Evolutionary conservation across 768 basidiomycete genomes (phyloP).

Genomic region (Filobasidium floriforme): DNA sequence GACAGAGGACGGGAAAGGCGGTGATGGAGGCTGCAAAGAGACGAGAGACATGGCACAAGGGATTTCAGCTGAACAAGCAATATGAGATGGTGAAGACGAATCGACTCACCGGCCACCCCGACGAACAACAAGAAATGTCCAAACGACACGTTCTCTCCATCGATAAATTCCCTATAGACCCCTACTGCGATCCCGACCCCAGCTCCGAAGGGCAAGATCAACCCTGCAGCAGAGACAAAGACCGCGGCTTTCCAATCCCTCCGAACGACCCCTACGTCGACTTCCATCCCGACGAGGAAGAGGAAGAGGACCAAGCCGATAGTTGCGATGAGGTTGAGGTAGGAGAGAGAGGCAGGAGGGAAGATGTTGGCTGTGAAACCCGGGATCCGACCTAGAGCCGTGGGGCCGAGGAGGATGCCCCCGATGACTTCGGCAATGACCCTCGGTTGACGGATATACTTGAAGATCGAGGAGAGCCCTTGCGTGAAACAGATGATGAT

Average conservation of each 20-base stretch:
- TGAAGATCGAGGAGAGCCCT: slow-evolving; percentile 58
- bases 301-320: slow-evolving; percentile 55
- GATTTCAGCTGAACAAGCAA: background rate
- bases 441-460: slow-evolving; percentile 72
- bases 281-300: slow-evolving; percentile 77
- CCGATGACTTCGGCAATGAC: slow-evolving; percentile 90
- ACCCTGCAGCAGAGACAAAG: slow-evolving; percentile 59
- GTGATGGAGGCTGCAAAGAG: slow-evolving; percentile 57
- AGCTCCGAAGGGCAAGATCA: slow-evolving; percentile 69
- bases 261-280: slow-evolving; percentile 63
- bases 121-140: slow-evolving; percentile 79
- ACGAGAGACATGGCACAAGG: background rate
- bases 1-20: slow-evolving; percentile 55
- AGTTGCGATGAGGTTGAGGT: slow-evolving; percentile 65
- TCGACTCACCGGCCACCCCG: slow-evolving; percentile 50
- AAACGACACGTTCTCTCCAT: slow-evolving; percentile 54
- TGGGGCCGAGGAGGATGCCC: slow-evolving; percentile 72
- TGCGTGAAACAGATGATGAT: slow-evolving; percentile 77
- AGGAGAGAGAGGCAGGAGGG: slow-evolving; percentile 57
- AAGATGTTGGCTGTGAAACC: slow-evolving; percentile 75
- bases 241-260: slow-evolving; percentile 57
- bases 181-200: slow-evolving; percentile 70
- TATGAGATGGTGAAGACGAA: background rate
- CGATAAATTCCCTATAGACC: slow-evolving; percentile 61
- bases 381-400: slow-evolving; percentile 72